A percentile compares a stretch with the other conserved stretches of the same genome.
phyloP scores from a whole-genome alignment of 1,284 basidiomycete species.

The Golubevia sp. region DNA sequence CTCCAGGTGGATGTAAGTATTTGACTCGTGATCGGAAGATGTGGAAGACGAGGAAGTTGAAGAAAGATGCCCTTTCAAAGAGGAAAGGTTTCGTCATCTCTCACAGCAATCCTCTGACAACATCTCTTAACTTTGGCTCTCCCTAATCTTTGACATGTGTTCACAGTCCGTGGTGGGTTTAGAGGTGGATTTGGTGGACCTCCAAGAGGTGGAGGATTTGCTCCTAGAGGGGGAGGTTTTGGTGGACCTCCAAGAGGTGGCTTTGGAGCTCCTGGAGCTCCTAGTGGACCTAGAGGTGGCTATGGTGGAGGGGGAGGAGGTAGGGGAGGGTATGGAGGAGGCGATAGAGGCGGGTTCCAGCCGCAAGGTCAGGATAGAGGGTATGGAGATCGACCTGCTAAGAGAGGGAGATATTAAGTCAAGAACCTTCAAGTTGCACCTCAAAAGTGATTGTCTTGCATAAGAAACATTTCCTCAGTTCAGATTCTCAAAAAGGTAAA shows the following conservation, averaged over 20 bases:
- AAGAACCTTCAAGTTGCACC: too few relatives aligned
- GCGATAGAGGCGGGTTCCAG: too few relatives aligned
- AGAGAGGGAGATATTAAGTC: too few relatives aligned
- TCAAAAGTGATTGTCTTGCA: too few relatives aligned
- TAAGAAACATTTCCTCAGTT: too few relatives aligned
- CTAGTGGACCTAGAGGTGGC: constrained; percentile 2
- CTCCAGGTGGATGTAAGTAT: too few relatives aligned
- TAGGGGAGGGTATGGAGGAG: too few relatives aligned
- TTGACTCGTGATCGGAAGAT: too few relatives aligned
- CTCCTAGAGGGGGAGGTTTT: neutral
- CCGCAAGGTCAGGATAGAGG: too few relatives aligned
- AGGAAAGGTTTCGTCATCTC: constrained; percentile 2
- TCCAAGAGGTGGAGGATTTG: constrained; percentile 10
- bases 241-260: constrained; percentile 1
- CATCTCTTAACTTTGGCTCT: constrained; percentile 3
- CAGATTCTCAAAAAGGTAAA: too few relatives aligned
- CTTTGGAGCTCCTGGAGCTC: neutral
- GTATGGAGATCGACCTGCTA: too few relatives aligned
- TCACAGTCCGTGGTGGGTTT: constrained; percentile 5
- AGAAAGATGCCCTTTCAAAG: constrained; percentile 1
- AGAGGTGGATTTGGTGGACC: constrained; percentile 9
- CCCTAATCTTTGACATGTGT: too few relatives aligned
- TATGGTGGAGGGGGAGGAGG: neutral
- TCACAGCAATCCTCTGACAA: neutral
- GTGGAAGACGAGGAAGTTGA: constrained; percentile 2